phyloP scores from a whole-genome alignment of 2,329 filamentous ascomycete species.

The Penicillium sp. region DNA sequence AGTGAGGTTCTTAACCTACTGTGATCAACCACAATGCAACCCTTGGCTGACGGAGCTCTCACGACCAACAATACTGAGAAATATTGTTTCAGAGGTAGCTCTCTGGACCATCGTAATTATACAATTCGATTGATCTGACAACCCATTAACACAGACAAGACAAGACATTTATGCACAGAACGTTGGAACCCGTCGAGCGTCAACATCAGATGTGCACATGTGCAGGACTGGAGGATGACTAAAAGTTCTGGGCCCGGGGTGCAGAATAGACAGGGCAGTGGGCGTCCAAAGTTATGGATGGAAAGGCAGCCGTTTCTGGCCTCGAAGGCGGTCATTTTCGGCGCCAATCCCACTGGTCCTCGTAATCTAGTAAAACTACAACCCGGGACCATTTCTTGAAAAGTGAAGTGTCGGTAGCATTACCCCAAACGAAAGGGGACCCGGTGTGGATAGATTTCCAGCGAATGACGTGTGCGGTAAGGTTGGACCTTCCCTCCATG shows the following conservation, averaged over 20 bases:
- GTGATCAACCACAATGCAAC: no score
- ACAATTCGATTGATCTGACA: no score
- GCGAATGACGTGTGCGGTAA: slow-evolving; percentile 9
- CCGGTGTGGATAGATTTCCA: not conserved
- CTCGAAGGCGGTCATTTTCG: slow-evolving; percentile 21
- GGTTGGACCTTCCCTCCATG: slow-evolving; percentile 5
- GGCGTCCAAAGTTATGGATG: slow-evolving; percentile 21
- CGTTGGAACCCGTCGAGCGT: not conserved
- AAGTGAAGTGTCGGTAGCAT: no score
- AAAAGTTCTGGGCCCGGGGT: slow-evolving; percentile 12
- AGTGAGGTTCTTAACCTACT: not conserved
- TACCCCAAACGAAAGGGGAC: not conserved
- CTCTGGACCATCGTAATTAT: no score
- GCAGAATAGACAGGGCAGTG: slow-evolving; percentile 17
- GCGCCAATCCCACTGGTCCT: slow-evolving; percentile 22
- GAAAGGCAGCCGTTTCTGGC: slow-evolving; percentile 24
- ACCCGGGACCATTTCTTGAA: no score
- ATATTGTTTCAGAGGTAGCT: no score
- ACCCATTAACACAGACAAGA: no score
- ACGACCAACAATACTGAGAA: no score
- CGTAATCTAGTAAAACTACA: slow-evolving; percentile 13
- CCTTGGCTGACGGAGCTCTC: no score
- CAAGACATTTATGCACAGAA: no score
- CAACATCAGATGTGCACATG: not conserved
- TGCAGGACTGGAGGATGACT: slow-evolving; percentile 13